Evolutionary conservation across 768 basidiomycete species (phyloP).

Genomic region (Mrakia hoshinonis): DNA sequence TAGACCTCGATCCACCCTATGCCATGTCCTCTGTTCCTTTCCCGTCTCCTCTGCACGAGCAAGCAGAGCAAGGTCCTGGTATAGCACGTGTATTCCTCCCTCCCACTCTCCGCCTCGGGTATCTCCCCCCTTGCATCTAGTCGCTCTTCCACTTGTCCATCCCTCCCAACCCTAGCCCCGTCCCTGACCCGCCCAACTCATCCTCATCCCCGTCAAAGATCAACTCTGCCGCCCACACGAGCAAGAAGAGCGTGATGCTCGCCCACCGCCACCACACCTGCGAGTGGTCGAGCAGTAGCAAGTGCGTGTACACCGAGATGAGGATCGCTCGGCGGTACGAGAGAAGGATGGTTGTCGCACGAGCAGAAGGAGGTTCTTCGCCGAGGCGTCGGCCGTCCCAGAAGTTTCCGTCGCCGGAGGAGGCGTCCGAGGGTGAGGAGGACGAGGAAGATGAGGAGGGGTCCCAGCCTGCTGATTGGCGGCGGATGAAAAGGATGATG

Average conservation of each 20-base stretch:
- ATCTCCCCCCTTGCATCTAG: slow-evolving; percentile 7
- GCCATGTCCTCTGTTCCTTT: no score
- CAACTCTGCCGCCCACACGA: slow-evolving; percentile 29
- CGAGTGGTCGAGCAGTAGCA: slow-evolving; percentile 44
- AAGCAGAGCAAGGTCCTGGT: no score
- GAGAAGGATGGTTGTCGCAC: slow-evolving; percentile 60
- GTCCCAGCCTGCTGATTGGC: slow-evolving; percentile 44
- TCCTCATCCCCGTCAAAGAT: slow-evolving; percentile 22
- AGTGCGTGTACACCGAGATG: slow-evolving; percentile 76
- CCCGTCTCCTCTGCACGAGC: no score
- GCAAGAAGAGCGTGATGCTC: slow-evolving; percentile 22
- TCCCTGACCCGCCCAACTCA: background rate
- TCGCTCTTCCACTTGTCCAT: slow-evolving; percentile 20
- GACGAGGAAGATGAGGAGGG: slow-evolving; percentile 20
- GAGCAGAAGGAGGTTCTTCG: slow-evolving; percentile 42
- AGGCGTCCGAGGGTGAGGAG: slow-evolving; percentile 49
- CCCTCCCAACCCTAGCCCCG: slow-evolving; percentile 6
- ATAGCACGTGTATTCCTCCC: no score
- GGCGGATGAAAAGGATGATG: slow-evolving; percentile 74
- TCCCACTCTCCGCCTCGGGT: no score
- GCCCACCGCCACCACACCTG: slow-evolving; percentile 6
- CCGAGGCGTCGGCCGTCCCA: slow-evolving; percentile 69
- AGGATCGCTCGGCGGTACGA: slow-evolving; percentile 79
- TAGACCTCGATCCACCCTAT: no score
- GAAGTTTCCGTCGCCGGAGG: slow-evolving; percentile 60